Base-by-base conservation (phyloP, 2,329 filamentous ascomycete genomes). In the Colletotrichum theobromicola region DNA sequence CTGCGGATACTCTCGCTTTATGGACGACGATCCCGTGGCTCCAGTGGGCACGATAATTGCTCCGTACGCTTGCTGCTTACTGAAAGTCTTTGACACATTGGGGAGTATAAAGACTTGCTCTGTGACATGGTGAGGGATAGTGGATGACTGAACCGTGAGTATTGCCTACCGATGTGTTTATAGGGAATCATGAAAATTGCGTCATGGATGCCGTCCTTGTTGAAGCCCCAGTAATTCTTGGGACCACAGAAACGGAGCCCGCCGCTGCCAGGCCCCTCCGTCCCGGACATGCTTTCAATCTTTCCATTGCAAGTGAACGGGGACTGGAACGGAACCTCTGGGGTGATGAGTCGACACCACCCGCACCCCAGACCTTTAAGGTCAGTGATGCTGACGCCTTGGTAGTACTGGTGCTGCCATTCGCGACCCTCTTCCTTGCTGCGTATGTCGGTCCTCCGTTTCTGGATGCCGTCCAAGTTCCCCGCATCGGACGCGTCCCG, bases 1-100 rank as follows among this genome's bases (percentile, higher is more conserved):
- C 30, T 72, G 69, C 21, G 69, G 69, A n/a, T 67, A 72, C 53
- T 72, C 58, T 1, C 63, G 13, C 9, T 53, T 67, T 5, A 72
- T 34, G 2, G 63, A 30, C 8, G 63, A 72, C 2, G 69, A 37
- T 30, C 69, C 53, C 10, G 63, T 37, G 4, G 63, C 69, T 0
- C 28, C 53, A 30, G 69, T 67, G 1, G 63, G 69, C 0, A 67
- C 35, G n/a, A 72, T 67, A 2, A 67, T 12, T 0, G 61, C 64
- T 1, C 35, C 35, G 5, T 67, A 61, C 0, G 16, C 3, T 10
- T 37, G 24, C 15, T 30, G 42, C 0, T 50, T 1, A 13, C 42
- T 13, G 0, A 0, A 46, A 1, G 3, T 12, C 0, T 32, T 69
- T 0, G 26, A n/a, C 0, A 2, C 35, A 2, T 37, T 72, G 0